Conservation (phyloP, 2,329 filamentous ascomycete genomes). For the Cladobotryum protrusum region DNA sequence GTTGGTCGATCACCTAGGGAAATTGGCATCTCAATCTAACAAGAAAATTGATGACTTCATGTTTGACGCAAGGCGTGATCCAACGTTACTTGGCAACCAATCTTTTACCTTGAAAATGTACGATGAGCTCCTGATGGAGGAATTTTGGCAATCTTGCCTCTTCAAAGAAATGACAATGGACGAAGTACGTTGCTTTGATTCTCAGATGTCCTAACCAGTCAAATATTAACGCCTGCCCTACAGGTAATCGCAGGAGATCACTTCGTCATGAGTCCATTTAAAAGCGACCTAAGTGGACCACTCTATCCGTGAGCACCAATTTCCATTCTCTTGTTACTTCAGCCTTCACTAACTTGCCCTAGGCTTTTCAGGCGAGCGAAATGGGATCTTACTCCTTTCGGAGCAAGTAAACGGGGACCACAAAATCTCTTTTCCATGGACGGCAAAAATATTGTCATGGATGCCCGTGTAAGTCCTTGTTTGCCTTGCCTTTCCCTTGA, state of each 20-base stretch:
- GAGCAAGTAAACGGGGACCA: background rate
- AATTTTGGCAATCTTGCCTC: slow-evolving; percentile 24
- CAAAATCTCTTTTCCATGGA: background rate
- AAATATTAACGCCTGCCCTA: background rate
- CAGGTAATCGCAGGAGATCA: slow-evolving; percentile 20
- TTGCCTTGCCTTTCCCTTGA: too few relatives aligned
- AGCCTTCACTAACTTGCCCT: background rate
- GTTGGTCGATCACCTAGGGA: slow-evolving; percentile 16
- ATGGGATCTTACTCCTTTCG: slow-evolving; percentile 4
- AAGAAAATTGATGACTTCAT: background rate
- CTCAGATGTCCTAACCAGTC: background rate
- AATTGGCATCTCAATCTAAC: slow-evolving; percentile 5
- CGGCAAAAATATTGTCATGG: background rate
- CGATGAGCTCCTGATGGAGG: slow-evolving; percentile 22
- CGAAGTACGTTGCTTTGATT: slow-evolving; percentile 17
- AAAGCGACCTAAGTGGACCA: slow-evolving; percentile 14
- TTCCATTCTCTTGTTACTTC: background rate
- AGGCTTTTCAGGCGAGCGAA: slow-evolving; percentile 1
- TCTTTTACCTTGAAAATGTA: slow-evolving; percentile 16
- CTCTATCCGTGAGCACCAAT: slow-evolving; percentile 18
- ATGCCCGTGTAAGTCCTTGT: background rate
- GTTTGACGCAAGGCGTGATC: background rate
- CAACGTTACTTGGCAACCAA: background rate
- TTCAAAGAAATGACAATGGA: slow-evolving; percentile 26
- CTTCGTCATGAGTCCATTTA: slow-evolving; percentile 15